Percentiles rank a stretch among this genome's conserved stretches.
phyloP scores from a whole-genome alignment of 2,329 filamentous ascomycete species.

The Domatiomyces catenatus region DNA sequence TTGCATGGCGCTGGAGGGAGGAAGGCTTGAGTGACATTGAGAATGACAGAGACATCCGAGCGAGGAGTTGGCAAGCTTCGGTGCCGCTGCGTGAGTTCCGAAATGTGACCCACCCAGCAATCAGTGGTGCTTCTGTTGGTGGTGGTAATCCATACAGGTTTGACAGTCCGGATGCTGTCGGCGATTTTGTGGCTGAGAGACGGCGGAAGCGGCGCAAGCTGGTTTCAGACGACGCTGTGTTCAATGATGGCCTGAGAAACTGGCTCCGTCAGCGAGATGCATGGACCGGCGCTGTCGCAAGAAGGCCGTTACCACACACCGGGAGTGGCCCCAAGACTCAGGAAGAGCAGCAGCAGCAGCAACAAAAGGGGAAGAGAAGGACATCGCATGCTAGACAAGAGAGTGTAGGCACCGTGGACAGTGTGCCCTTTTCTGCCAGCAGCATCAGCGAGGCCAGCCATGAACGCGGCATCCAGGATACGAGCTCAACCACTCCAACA shows the following conservation, averaged over 20 bases:
- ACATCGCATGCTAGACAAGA: background rate
- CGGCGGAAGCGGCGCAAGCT: constrained; percentile 42
- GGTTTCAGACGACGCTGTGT: constrained; percentile 49
- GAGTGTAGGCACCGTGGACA: constrained; percentile 2
- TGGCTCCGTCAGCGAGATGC: constrained; percentile 63
- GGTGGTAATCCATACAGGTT: constrained; percentile 23
- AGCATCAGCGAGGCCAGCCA: background rate
- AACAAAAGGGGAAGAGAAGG: background rate
- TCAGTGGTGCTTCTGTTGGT: background rate
- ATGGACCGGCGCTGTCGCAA: constrained; percentile 60
- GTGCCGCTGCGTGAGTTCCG: background rate
- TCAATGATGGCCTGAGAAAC: constrained; percentile 70
- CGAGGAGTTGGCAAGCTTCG: background rate
- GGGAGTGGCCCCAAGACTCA: background rate
- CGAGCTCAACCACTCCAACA: background rate
- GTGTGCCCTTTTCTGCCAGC: constrained; percentile 5
- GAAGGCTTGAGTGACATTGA: background rate
- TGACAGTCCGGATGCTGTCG: constrained; percentile 27
- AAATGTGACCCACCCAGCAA: background rate
- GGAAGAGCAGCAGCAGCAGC: background rate
- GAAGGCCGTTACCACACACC: constrained; percentile 8
- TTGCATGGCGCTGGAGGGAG: background rate
- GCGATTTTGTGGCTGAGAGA: constrained; percentile 31
- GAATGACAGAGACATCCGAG: background rate
- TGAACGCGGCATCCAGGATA: background rate